Evolutionary conservation across 805 yeast genomes (phyloP), one percentile per base, ranked within the genome.

Genomic region (Metschnikowia arizonensis): DNA sequence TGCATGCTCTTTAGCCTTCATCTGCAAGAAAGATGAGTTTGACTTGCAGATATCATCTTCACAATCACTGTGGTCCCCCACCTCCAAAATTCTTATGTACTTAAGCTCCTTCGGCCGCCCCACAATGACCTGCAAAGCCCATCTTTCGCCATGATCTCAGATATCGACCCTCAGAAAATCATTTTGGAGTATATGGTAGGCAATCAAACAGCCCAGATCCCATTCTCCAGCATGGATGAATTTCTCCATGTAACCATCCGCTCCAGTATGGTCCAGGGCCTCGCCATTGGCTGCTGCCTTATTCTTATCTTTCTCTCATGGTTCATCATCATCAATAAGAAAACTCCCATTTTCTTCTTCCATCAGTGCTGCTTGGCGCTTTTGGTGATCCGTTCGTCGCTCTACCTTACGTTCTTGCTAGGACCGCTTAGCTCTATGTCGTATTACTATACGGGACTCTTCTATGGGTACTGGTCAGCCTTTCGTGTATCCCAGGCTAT

Each of bases 291-390:
- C 3, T 42, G 46, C n/a, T 50, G 47, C 15, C 40, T 42, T 2
- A n/a, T 53, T n/a, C 52, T 54, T 18, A 33, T 47, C 36, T 36
- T 53, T 19, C 45, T 49, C 11, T 49, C 55, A 23, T 53, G 55
- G 57, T 33, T 53, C 25, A 36, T 47, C 30, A 45, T 50, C 30
- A 76, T 73, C 44, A 78, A 76, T 47, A 78, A 73, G 54, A 73
- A 63, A 18, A 79, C 90, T 0, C 86, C 89, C 6, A 77, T 88
- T 24, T 91, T 88, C 61, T 61, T 82, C n/a, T 64, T 88, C 36
- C 89, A 90, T 62, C 82, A 81, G 59, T 41, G 72, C 2, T 78
- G 85, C 28, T 67, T 91, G 42, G 40, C 78, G 2, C 59, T 81
- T 4, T 64, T 83, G 43, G 61, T 83, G 4, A 46, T 88, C 12